A percentile compares a stretch with the other conserved stretches of the same genome.
Conservation (phyloP, 305 asterid genomes). For the Fraxinus latifolia region DNA sequence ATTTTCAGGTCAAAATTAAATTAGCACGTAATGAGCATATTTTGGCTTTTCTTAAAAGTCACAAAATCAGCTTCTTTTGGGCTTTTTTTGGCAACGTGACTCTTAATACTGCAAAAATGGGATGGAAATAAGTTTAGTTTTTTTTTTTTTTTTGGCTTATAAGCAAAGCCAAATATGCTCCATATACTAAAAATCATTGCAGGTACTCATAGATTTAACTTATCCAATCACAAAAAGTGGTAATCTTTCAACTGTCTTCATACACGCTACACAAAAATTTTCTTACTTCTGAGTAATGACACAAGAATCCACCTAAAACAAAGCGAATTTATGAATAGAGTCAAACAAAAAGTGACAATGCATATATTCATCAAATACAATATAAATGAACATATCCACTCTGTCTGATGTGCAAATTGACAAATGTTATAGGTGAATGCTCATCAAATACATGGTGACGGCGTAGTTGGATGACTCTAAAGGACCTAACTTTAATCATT, state of each 20-base stretch:
- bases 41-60: not conserved
- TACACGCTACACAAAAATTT: not conserved
- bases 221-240: not conserved
- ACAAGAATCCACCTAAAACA: constrained; percentile 13
- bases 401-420: not conserved
- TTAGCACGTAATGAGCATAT: not conserved
- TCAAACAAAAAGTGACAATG: not conserved
- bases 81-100: not conserved
- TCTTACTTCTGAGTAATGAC: not conserved
- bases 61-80: not conserved
- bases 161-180: not conserved
- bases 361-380: not conserved
- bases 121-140: not conserved
- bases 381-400: not conserved
- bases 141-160: not conserved
- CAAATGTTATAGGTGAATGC: not conserved
- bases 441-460: constrained; percentile 27
- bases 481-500: constrained; percentile 4
- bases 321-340: not conserved
- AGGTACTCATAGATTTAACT: not conserved
- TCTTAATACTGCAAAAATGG: not conserved
- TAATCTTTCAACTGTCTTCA: not conserved
- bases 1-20: not conserved
- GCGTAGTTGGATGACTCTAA: constrained; percentile 22
- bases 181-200: not conserved